These are phyloP conservation scores for Candida ulmi DNA, from an alignment of 805 yeast species.

Conservation along the genomic window DNA sequence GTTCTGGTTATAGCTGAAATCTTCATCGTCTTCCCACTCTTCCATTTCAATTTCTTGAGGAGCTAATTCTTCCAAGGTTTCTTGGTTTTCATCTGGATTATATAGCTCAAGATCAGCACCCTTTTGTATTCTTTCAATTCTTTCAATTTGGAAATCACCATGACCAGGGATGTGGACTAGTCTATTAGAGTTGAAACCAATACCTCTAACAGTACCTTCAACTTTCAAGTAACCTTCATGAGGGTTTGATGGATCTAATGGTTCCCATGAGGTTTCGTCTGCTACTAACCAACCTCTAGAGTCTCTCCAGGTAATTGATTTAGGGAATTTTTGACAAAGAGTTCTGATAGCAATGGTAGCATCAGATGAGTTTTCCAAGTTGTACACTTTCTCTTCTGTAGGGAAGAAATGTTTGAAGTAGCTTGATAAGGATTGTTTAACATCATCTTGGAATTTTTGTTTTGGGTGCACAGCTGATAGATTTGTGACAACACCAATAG, in stretches of 20 bases:
- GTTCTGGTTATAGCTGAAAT: slow-evolving; percentile 22
- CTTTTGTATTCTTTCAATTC: slow-evolving; percentile 48
- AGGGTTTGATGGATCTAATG: slow-evolving; percentile 21
- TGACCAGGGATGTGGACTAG: slow-evolving; percentile 81
- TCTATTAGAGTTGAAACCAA: slow-evolving; percentile 72
- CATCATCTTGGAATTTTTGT: slow-evolving; percentile 70
- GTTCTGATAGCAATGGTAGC: slow-evolving; percentile 66
- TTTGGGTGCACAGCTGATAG: slow-evolving; percentile 61
- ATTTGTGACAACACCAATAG: slow-evolving; percentile 74
- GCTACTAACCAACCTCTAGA: slow-evolving; percentile 84
- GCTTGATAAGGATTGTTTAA: slow-evolving; percentile 56
- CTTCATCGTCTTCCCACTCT: slow-evolving; percentile 31
- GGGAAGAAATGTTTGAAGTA: slow-evolving; percentile 77
- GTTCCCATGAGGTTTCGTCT: slow-evolving; percentile 47
- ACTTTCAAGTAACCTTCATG: slow-evolving; percentile 44
- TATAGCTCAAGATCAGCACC: slow-evolving; percentile 21
- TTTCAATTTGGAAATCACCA: slow-evolving; percentile 81
- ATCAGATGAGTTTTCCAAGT: slow-evolving; percentile 64
- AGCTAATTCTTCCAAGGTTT: slow-evolving; percentile 53
- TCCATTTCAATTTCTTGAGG: slow-evolving; percentile 50
- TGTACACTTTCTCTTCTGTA: slow-evolving; percentile 68
- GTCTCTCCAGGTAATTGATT: slow-evolving; percentile 87
- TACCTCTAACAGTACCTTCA: slow-evolving; percentile 84
- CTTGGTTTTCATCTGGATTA: slow-evolving; percentile 39
- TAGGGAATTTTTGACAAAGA: slow-evolving; percentile 83